Evolutionary conservation across 2,329 filamentous ascomycete species (phyloP), one percentile per base, ranked within the genome.

Genomic region (Colletotrichum scovillei): DNA sequence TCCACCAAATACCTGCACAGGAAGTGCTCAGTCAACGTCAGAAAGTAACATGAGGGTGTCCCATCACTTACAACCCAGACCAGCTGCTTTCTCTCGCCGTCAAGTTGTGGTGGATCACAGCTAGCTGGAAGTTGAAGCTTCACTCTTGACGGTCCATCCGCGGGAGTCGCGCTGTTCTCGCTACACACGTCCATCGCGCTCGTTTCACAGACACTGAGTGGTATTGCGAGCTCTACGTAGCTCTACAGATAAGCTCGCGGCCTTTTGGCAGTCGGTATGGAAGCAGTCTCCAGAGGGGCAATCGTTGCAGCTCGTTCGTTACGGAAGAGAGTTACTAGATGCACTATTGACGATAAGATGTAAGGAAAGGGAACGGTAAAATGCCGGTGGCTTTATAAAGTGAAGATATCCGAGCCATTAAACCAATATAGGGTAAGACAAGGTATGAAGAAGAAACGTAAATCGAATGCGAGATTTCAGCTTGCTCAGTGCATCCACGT

Each of bases 61-160:
- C 71, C 38, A 58, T 60, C 35, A 86, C 91, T 80, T 87, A 97
- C 94, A 80, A 98, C 91, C 96, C 96, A 98, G 84, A 96, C 92
- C 75, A 95, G 90, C 81, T 93, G 93, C 80, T 92, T 93, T 2
- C 90, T 87, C 12, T 93, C 91, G 70, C 92, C 92, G 59, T 89
- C 88, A 12, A 92, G 88, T 22, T 91, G 89, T 0, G 95, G 95
- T 30, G 96, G 96, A 77, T 97, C 94, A 81, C 95, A 98, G 76
- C 94, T 97, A 42, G 92, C 86, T 1, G 96, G 96, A 3, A 98
- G 89, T 77, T 92, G 86, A 38, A 91, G 83, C 76, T 84, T 88
- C 9, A 38, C 11, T 49, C 26, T 68, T 26, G 38, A 8, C 11
- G 46, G 11, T 28, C 38, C 69, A 9, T 74, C 72, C 22, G 59